These are phyloP conservation scores for Podospora didyma DNA, from an alignment of 495 filamentous ascomycete species.

Conservation along the genomic window DNA sequence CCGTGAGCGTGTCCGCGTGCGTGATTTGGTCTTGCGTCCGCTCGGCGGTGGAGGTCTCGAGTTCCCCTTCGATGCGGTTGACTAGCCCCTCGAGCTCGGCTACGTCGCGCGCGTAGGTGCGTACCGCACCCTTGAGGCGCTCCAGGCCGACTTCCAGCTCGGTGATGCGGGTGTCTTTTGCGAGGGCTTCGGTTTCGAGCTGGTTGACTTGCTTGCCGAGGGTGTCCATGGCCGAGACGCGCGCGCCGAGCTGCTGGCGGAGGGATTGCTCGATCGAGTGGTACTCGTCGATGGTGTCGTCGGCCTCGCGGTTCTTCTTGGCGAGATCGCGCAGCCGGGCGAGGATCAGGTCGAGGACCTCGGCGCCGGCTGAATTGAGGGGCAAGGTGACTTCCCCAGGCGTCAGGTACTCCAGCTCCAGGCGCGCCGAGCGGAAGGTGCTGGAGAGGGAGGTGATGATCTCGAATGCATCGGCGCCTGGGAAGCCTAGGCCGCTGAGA, in stretches of 20 bases:
- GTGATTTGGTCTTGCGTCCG: constrained; percentile 7
- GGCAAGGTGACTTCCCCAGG: constrained; percentile 56
- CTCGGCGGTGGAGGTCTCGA: constrained; percentile 21
- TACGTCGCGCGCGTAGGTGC: constrained; percentile 62
- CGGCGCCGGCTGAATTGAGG: constrained; percentile 41
- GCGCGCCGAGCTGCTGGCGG: constrained; percentile 44
- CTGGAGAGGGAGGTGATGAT: constrained; percentile 47
- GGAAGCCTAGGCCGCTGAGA: constrained; percentile 53
- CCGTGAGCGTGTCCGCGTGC: constrained; percentile 32
- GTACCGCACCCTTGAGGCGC: constrained; percentile 57
- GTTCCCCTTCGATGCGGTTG: constrained; percentile 54
- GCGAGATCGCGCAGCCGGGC: constrained; percentile 38
- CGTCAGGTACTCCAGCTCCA: constrained; percentile 62
- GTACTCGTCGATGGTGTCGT: constrained; percentile 55
- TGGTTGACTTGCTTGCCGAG: constrained; percentile 42
- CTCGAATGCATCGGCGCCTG: constrained; percentile 42
- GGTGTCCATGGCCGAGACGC: constrained; percentile 37
- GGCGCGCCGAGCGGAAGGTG: constrained; percentile 60
- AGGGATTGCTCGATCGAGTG: constrained; percentile 42
- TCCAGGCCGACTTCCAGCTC: constrained; percentile 58
- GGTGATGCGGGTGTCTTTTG: constrained; percentile 39
- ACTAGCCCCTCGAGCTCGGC: constrained; percentile 59
- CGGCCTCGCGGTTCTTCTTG: constrained; percentile 46
- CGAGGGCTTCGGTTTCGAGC: constrained; percentile 34
- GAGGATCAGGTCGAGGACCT: constrained; percentile 43